Conservation (phyloP, 2,329 filamentous ascomycete species). For the Diaporthe sp. region DNA sequence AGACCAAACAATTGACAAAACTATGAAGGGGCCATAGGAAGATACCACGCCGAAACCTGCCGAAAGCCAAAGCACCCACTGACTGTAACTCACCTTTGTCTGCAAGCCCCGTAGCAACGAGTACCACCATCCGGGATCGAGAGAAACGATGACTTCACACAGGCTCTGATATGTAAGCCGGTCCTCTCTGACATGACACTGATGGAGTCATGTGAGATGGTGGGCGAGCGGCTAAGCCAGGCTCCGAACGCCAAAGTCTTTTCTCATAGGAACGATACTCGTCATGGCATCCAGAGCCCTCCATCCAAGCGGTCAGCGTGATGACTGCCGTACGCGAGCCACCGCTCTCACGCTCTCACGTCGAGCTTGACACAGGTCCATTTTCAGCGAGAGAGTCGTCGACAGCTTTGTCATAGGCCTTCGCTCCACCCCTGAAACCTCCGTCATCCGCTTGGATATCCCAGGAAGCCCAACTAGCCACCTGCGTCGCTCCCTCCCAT, state of each 20-base stretch:
- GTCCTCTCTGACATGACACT: background rate
- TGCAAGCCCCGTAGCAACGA: background rate
- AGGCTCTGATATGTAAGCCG: background rate
- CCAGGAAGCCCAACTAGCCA: background rate
- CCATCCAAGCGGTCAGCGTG: background rate
- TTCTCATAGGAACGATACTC: background rate
- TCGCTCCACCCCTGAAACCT: background rate
- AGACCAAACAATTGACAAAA: background rate
- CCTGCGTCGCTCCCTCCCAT: background rate
- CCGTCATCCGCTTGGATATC: background rate
- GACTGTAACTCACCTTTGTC: background rate
- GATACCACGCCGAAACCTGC: background rate
- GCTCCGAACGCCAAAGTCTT: background rate
- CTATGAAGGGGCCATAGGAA: background rate
- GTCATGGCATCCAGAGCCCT: background rate
- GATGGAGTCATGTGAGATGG: too few relatives aligned
- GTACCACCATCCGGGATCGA: background rate
- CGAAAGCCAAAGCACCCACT: constrained; percentile 8
- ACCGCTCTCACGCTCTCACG: background rate
- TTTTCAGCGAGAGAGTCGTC: background rate
- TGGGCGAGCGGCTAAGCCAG: background rate
- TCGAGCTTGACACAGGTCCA: background rate
- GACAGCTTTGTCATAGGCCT: background rate
- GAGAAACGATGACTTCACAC: background rate
- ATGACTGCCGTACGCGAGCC: background rate